phyloP scores from a whole-genome alignment of 306 rosid genomes.

The Dalbergia cochinchinensis region DNA sequence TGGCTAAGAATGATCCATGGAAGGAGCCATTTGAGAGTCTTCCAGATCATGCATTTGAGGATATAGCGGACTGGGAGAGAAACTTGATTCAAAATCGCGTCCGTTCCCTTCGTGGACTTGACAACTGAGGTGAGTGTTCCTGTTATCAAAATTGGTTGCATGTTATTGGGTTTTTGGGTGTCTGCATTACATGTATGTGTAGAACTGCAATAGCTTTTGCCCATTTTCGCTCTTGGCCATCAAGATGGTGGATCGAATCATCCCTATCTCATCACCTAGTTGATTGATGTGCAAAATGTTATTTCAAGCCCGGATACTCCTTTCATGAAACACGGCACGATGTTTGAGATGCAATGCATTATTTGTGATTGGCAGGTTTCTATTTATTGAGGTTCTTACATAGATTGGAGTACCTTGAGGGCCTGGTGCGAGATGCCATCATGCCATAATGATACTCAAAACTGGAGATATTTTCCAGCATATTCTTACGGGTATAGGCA shows the following conservation, averaged over 20 bases:
- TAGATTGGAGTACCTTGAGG: constrained; percentile 33
- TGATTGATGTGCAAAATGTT: not conserved
- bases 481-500: constrained; percentile 34
- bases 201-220: constrained; percentile 3
- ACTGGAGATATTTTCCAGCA: constrained; percentile 31
- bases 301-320: not conserved
- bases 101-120: constrained; percentile 77
- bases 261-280: not conserved
- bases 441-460: constrained; percentile 13
- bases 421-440: constrained; percentile 28
- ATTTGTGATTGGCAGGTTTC: constrained; percentile 39
- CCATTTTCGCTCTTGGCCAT: constrained; percentile 16
- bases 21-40: constrained; percentile 93
- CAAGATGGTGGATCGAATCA: constrained; percentile 20
- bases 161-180: not conserved
- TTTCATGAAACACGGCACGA: not conserved
- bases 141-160: constrained; percentile 1
- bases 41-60: constrained; percentile 83
- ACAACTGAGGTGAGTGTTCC: constrained; percentile 44
- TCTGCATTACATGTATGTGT: not conserved
- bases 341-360: constrained; percentile 14
- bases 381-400: constrained; percentile 32
- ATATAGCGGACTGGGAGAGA: constrained; percentile 90
- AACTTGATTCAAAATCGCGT: constrained; percentile 71
- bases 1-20: constrained; percentile 83